A percentile compares a stretch with the other conserved stretches of the same genome.
These are phyloP conservation scores for Hypocrella siamensis DNA, from an alignment of 2,329 filamentous ascomycete species.

Conservation along the genomic window DNA sequence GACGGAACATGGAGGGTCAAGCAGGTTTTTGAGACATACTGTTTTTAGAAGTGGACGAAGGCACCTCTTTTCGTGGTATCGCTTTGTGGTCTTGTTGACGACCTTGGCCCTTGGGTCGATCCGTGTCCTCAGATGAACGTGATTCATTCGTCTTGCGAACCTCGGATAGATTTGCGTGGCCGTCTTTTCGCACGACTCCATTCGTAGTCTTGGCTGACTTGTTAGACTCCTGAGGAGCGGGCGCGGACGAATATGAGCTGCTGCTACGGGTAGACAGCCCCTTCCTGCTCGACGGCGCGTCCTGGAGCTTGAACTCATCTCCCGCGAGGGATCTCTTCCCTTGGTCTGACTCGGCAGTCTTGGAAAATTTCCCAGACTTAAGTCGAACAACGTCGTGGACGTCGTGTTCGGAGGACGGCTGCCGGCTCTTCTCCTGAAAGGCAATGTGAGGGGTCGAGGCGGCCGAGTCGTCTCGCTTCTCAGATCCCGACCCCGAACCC, in stretches of 20 bases:
- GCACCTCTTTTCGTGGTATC: conserved; percentile 51
- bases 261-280: conserved; percentile 22
- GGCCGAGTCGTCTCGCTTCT: conserved; percentile 32
- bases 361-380: conserved; percentile 34
- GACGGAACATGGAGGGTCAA: conserved; percentile 10
- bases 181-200: conserved; percentile 12
- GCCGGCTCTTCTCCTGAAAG: conserved; percentile 68
- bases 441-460: conserved; percentile 73
- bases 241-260: conserved; percentile 24
- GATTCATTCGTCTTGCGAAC: conserved; percentile 24
- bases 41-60: conserved; percentile 19
- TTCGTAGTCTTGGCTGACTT: conserved; percentile 19
- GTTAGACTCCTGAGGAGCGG: conserved; percentile 19
- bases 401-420: conserved; percentile 40
- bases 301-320: conserved; percentile 60
- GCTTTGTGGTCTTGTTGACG: conserved; percentile 27
- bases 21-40: conserved; percentile 30
- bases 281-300: conserved; percentile 55
- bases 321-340: conserved; percentile 12
- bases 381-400: conserved; percentile 37
- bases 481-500: conserved; percentile 18
- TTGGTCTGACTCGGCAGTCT: conserved; percentile 14
- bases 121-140: conserved; percentile 43
- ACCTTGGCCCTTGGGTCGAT: conserved; percentile 24
- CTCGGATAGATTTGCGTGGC: conserved; percentile 7